These are phyloP conservation scores for Leishmania gerbilli DNA, from an alignment of 208 protist species.

Conservation along the genomic window DNA sequence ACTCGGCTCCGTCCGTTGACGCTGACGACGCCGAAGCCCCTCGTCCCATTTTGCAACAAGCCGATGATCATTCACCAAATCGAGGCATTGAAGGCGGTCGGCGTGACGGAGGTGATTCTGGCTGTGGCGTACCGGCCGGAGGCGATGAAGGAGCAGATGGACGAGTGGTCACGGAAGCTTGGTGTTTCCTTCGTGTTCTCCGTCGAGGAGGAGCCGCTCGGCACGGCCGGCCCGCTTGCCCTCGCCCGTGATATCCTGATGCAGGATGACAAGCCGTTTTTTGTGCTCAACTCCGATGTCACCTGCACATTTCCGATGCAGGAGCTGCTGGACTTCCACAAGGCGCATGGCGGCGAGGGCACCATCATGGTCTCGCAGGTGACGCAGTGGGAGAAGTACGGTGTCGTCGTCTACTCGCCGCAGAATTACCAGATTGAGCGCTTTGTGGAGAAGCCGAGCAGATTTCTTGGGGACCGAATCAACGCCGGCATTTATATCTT, in stretches of 20 bases:
- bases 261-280: slow-evolving; percentile 94
- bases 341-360: slow-evolving; percentile 94
- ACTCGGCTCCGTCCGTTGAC: slow-evolving; percentile 97
- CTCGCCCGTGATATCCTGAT: slow-evolving; percentile 92
- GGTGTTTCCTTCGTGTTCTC: slow-evolving; percentile 96
- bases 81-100: slow-evolving; percentile 93
- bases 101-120: slow-evolving; percentile 95
- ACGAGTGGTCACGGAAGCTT: slow-evolving; percentile 86
- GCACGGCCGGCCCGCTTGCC: slow-evolving; percentile 97
- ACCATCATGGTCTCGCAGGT: slow-evolving; percentile 97
- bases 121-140: slow-evolving; percentile 97
- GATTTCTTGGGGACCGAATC: slow-evolving; percentile 97
- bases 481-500: slow-evolving; percentile 98
- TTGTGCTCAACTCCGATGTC: slow-evolving; percentile 98
- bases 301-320: slow-evolving; percentile 96
- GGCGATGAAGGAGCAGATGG: slow-evolving; percentile 93
- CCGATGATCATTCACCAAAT: slow-evolving; percentile 98
- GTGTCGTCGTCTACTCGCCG: slow-evolving; percentile 96
- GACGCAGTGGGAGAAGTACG: slow-evolving; percentile 97
- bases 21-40: slow-evolving; percentile 96
- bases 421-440: slow-evolving; percentile 82
- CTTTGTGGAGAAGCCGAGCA: slow-evolving; percentile 97
- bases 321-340: slow-evolving; percentile 96
- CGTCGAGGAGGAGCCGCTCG: slow-evolving; percentile 95
- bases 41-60: slow-evolving; percentile 98